Evolutionary conservation across 345 rosid species (phyloP), one percentile per base, ranked within the genome.

Genomic region (Laguncularia racemosa): DNA sequence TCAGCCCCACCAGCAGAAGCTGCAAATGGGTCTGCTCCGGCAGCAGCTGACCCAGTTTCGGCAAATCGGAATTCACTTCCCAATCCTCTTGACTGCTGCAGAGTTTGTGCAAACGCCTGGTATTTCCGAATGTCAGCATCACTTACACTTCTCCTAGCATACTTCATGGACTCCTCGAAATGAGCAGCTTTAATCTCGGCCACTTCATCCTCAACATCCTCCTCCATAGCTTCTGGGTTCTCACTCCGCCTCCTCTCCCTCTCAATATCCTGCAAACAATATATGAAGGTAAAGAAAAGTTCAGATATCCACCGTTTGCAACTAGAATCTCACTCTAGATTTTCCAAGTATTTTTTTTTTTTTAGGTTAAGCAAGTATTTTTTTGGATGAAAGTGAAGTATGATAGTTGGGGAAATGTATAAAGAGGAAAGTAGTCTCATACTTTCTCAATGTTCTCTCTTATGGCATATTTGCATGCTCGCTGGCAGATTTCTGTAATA

Each of bases 191-290:
- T 84, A 66, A 91, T 90, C 84, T 91, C 96, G 0, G 96, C 67
- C 53, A 92, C 81, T 7, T 92, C 98, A 48, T 92, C 89, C 53
- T 78, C 88, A 0, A 73, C 68, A 58, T 89, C 98, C 72, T 91
- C 98, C 73, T 92, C 95, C 96, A 92, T 91, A 0, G 98, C 96
- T 67, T 91, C 95, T 3, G 95, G 98, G 76, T 89, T 86, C 26
- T 78, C 87, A n/a, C 75, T 77, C 58, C 83, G 72, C 64, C 89
- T 86, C 77, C 87, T 88, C 69, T 86, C 98, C 74, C 70, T 84
- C 77, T 92, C 98, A n/a, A 89, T 89, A 71, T 92, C 96, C 93
- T 91, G 76, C 55, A 66, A 63, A 67, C 16, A 14, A 33, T 0
- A 33, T 33, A 3, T 33, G 9, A 43, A 53, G 40, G 9, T 19